These are phyloP conservation scores for Penicillium verrucosum DNA, from an alignment of 2,329 filamentous ascomycete genomes.

Conservation along the genomic window DNA sequence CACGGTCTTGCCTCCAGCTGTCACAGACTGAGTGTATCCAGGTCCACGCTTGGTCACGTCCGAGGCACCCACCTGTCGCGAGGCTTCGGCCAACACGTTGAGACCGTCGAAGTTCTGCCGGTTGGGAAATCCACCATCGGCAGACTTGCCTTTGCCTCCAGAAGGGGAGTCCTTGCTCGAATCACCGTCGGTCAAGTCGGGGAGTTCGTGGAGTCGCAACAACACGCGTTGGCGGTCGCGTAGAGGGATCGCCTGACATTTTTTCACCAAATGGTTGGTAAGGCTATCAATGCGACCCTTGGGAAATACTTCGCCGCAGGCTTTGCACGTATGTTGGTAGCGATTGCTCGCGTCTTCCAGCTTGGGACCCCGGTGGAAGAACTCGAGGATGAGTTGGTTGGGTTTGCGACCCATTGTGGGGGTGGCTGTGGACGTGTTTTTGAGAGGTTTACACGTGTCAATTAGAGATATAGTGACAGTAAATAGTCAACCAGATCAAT, in stretches of 20 bases:
- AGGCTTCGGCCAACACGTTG: conserved; percentile 84
- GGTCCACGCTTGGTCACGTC: conserved; percentile 45
- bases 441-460: conserved; percentile 4
- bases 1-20: conserved; percentile 41
- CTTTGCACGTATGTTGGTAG: conserved; percentile 86
- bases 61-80: conserved; percentile 65
- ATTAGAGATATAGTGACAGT: not conserved
- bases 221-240: conserved; percentile 72
- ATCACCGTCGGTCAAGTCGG: conserved; percentile 48
- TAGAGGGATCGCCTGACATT: conserved; percentile 74
- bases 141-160: conserved; percentile 35
- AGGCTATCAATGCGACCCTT: conserved; percentile 85
- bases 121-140: conserved; percentile 45
- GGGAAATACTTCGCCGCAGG: conserved; percentile 82
- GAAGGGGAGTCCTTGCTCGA: conserved; percentile 40
- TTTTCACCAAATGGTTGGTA: conserved; percentile 77
- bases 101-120: conserved; percentile 72
- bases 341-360: conserved; percentile 86
- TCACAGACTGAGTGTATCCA: conserved; percentile 41
- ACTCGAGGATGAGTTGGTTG: conserved; percentile 79
- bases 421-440: not conserved
- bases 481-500: not conserved
- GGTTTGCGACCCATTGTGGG: conserved; percentile 73
- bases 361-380: conserved; percentile 83
- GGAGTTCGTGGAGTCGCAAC: conserved; percentile 68